Percentiles rank a stretch among this genome's conserved stretches.
Evolutionary conservation across 768 basidiomycete species (phyloP).

Genomic region (Strobilomyces dryophilus): DNA sequence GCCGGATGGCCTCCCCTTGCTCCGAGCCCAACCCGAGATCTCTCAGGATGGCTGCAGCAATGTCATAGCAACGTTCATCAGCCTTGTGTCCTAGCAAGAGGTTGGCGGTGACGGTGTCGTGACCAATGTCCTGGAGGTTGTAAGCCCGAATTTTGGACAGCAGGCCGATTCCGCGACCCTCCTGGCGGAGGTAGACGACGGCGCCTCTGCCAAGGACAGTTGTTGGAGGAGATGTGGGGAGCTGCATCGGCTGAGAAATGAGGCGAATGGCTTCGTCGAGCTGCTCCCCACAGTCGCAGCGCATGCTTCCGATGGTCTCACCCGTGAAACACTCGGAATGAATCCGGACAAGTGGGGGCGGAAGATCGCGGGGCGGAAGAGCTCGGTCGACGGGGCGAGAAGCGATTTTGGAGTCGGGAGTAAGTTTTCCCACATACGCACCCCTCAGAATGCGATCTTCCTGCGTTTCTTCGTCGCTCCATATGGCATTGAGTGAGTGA

Average conservation of each 20-base stretch:
- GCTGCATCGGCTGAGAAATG: constrained; percentile 66
- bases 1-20: constrained; percentile 54
- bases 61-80: constrained; percentile 89
- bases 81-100: constrained; percentile 91
- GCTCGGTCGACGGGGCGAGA: constrained; percentile 33
- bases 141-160: constrained; percentile 96
- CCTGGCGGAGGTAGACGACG: constrained; percentile 93
- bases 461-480: constrained; percentile 83
- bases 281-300: constrained; percentile 98
- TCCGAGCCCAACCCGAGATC: constrained; percentile 76
- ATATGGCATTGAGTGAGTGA: constrained; percentile 72
- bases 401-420: constrained; percentile 46
- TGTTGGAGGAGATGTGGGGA: constrained; percentile 35
- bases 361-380: constrained; percentile 33
- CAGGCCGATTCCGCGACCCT: constrained; percentile 95
- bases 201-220: constrained; percentile 83
- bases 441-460: constrained; percentile 92
- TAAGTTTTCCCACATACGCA: constrained; percentile 85
- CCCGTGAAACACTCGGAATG: constrained; percentile 99
- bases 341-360: constrained; percentile 84
- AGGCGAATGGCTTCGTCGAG: constrained; percentile 94
- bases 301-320: constrained; percentile 96
- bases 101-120: constrained; percentile 98
- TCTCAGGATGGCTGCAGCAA: constrained; percentile 85
- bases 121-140: constrained; percentile 95